Evolutionary conservation across 169 alveolate species (phyloP).

Genomic region (Plasmodium berghei): DNA sequence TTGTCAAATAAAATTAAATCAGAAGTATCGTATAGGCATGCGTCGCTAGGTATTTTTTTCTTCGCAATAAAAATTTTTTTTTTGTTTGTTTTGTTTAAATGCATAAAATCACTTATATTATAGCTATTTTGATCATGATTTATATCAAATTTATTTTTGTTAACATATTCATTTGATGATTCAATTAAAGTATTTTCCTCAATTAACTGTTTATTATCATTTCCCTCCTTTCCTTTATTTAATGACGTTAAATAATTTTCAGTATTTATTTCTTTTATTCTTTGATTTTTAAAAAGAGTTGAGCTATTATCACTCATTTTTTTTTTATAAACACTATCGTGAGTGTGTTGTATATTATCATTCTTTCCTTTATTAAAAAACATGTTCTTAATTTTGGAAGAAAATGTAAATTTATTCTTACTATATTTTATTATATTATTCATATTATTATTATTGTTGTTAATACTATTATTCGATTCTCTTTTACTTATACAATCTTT

Average conservation of each 20-base stretch:
- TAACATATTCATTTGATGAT: neutral
- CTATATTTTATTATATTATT: neutral
- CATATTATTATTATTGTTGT: slow-evolving; percentile 8
- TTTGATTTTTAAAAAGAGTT: neutral
- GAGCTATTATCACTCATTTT: neutral
- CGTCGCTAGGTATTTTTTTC: slow-evolving; percentile 16
- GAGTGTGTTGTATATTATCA: neutral
- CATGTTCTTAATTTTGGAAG: slow-evolving; percentile 42
- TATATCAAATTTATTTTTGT: neutral
- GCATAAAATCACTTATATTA: neutral
- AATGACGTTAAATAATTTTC: neutral
- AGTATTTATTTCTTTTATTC: slow-evolving; percentile 8
- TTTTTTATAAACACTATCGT: neutral
- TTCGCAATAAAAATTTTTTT: slow-evolving; percentile 38
- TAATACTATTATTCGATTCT: neutral
- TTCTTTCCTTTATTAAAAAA: slow-evolving; percentile 19
- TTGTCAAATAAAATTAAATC: slow-evolving; percentile 68
- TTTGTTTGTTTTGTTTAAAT: slow-evolving; percentile 15
- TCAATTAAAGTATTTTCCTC: slow-evolving; percentile 5
- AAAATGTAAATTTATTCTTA: neutral
- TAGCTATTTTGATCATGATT: slow-evolving; percentile 23
- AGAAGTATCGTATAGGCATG: slow-evolving; percentile 27
- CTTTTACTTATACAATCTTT: slow-evolving; percentile 15
- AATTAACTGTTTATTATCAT: neutral
- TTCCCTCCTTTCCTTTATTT: slow-evolving; percentile 3